These are phyloP conservation scores for Heliamphora pulchella DNA, from an alignment of 179 eudicot species.

Conservation along the genomic window DNA sequence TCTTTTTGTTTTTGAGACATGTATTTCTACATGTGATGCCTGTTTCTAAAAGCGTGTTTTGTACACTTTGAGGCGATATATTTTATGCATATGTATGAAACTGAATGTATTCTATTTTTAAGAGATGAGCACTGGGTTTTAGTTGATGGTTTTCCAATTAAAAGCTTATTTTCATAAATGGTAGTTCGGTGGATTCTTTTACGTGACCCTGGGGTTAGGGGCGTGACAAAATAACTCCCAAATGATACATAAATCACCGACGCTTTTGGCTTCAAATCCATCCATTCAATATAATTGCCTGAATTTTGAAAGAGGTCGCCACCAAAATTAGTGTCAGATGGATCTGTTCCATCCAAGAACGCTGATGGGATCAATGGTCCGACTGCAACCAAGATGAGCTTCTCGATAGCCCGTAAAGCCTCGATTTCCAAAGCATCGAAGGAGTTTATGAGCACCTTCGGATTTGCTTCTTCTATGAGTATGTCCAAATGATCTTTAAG, in stretches of 20 bases:
- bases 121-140: no score
- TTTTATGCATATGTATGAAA: no score
- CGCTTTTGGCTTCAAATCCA: not conserved
- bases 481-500: slow-evolving; percentile 34
- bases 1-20: no score
- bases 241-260: slow-evolving; percentile 8
- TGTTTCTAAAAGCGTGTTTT: no score
- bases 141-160: no score
- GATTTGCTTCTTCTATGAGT: slow-evolving; percentile 24
- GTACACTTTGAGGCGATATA: no score
- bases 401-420: slow-evolving; percentile 23
- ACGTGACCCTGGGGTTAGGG: no score
- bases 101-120: no score
- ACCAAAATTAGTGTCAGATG: not conserved
- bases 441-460: slow-evolving; percentile 45
- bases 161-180: no score
- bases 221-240: not conserved
- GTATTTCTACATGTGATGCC: no score
- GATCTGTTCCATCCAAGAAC: slow-evolving; percentile 3
- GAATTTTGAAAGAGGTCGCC: not conserved
- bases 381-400: not conserved
- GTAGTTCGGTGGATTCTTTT: no score
- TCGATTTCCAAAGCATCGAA: slow-evolving; percentile 41
- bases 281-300: slow-evolving; percentile 1
- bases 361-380: slow-evolving; percentile 12